phyloP scores from a whole-genome alignment of 768 basidiomycete species.

The Lactifluus piperatus region DNA sequence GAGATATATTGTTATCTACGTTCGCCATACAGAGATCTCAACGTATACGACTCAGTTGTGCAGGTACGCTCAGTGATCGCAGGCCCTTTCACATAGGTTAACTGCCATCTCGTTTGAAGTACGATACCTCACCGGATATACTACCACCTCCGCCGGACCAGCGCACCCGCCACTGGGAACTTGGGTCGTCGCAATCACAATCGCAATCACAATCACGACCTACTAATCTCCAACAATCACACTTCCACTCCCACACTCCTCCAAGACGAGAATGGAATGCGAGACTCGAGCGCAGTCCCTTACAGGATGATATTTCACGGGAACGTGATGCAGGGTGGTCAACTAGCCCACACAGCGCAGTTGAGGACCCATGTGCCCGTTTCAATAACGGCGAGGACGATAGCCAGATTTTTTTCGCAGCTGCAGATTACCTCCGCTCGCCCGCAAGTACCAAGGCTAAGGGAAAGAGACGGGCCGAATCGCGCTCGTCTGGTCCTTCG shows the following conservation, averaged over 20 bases:
- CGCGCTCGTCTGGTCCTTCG: neutral
- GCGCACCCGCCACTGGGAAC: slow-evolving; percentile 26
- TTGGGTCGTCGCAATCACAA: slow-evolving; percentile 15
- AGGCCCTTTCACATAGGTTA: neutral
- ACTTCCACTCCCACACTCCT: slow-evolving; percentile 19
- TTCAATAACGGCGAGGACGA: neutral
- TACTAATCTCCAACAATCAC: slow-evolving; percentile 21
- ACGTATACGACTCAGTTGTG: slow-evolving; percentile 69
- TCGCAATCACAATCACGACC: slow-evolving; percentile 14
- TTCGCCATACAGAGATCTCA: slow-evolving; percentile 80
- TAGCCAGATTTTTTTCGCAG: neutral
- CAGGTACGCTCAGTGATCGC: slow-evolving; percentile 43
- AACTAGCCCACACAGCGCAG: neutral
- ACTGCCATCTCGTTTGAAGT: slow-evolving; percentile 33
- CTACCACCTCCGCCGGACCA: slow-evolving; percentile 29
- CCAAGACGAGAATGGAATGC: neutral
- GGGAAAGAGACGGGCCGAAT: slow-evolving; percentile 7
- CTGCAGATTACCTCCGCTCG: neutral
- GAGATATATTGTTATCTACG: slow-evolving; percentile 86
- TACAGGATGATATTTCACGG: neutral
- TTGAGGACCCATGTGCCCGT: neutral
- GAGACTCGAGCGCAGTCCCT: neutral
- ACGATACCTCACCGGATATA: slow-evolving; percentile 42
- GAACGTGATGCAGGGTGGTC: neutral
- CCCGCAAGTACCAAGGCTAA: neutral